phyloP scores from a whole-genome alignment of 306 rosid genomes.

The Begonia peltatifolia region DNA sequence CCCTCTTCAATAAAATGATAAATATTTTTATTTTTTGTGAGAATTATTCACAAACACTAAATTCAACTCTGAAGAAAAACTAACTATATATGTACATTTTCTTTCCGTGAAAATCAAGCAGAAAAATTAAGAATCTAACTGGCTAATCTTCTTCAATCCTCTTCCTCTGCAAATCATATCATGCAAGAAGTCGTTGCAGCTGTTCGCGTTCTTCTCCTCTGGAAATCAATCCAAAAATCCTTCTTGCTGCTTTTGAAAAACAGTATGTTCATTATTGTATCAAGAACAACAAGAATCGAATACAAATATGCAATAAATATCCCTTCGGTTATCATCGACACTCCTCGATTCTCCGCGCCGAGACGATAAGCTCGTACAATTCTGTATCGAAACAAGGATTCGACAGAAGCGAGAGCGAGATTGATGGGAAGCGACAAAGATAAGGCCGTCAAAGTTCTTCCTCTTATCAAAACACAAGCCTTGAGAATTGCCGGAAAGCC shows the following conservation, averaged over 20 bases:
- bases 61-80: too few species aligned
- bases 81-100: too few species aligned
- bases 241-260: constrained; percentile 50
- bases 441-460: constrained; percentile 67
- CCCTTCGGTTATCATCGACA: constrained; percentile 48
- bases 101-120: too few species aligned
- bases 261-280: constrained; percentile 47
- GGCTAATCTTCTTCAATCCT: too few species aligned
- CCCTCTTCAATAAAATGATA: too few species aligned
- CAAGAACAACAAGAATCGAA: constrained; percentile 59
- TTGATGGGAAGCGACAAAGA: constrained; percentile 55
- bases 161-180: too few species aligned
- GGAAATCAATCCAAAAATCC: too few species aligned
- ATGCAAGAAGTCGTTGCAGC: too few species aligned
- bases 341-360: constrained; percentile 15
- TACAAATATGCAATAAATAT: constrained; percentile 59
- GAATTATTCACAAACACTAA: too few species aligned
- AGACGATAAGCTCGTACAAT: constrained; percentile 35
- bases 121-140: background rate
- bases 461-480: constrained; percentile 60
- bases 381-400: constrained; percentile 76
- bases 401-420: constrained; percentile 59
- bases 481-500: constrained; percentile 58
- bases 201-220: too few species aligned
- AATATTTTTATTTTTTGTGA: too few species aligned